Base-by-base conservation (phyloP, 2,329 filamentous ascomycete genomes). In the Leptographium wingfieldii region DNA sequence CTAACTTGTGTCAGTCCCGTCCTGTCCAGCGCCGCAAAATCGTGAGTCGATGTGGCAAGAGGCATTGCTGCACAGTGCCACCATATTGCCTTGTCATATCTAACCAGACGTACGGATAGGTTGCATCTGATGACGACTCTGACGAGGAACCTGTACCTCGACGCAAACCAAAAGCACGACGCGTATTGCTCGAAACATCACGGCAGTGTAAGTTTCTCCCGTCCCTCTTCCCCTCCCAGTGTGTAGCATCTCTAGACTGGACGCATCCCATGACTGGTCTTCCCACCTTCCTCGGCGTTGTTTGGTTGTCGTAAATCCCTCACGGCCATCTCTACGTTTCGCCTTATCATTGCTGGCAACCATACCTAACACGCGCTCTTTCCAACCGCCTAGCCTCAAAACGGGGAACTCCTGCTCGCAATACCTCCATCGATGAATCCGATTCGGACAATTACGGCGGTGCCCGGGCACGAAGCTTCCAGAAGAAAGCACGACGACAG, bases 371-470 rank as follows among this genome's bases (percentile, higher is more conserved):
- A 46, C 19, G 12, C 29, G 48, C 48, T 51, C 22, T 51, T 31
- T 33, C 12, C 31, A 22, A 4, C 43, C 27, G 54, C 55, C 57
- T 66, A 86, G 83, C 80, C 60, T 85, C 82, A 2, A 85, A 85
- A 72, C 75, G 79, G 60, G 78, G 77, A 67, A 82, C 84, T 63
- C 80, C 81, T 64, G 72, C 74, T 53, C 70, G 78, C 63, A 74
- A 80, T 67, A 73, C 83, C 59, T 79, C 79, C 68, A 75, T 73
- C 62, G 75, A 81, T 70, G 81, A 82, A 55, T 87, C 87, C 25
- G 84, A 84, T 65, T 90, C 87, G 0, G 88, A 89, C 63, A 87
- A 82, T 54, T 96, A 95, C 69, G 90, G 90, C 57, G 88, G 86
- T 63, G 83, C 87, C 63, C 85, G 86, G 61, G 83, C 82, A 61